Conservation (phyloP, 2,329 filamentous ascomycete species). For the Colletotrichum sp. region DNA sequence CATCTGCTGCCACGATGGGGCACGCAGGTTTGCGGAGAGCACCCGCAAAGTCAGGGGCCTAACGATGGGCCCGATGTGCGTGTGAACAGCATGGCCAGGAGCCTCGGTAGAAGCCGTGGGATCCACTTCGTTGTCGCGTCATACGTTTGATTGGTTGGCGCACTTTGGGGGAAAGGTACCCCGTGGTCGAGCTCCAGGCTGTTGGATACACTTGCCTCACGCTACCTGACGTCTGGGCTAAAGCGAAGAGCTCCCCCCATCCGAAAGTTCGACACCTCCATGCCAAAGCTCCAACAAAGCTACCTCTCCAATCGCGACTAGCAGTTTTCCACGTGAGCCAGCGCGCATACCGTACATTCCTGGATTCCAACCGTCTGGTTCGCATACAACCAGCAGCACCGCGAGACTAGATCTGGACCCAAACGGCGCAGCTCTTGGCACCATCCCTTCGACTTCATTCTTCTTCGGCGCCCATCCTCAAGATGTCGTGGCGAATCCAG, state of each 20-base stretch:
- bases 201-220: neutral
- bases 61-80: neutral
- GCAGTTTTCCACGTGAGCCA: neutral
- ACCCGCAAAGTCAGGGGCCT: neutral
- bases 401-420: neutral
- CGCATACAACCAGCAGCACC: neutral
- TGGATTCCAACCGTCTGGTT: neutral
- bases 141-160: neutral
- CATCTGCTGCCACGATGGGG: neutral
- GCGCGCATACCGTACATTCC: neutral
- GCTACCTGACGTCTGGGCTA: neutral
- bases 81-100: neutral
- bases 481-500: constrained; percentile 24
- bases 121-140: constrained; percentile 3
- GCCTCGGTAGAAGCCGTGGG: constrained; percentile 8
- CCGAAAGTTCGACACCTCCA: neutral
- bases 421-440: neutral
- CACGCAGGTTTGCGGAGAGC: neutral
- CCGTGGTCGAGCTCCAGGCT: neutral
- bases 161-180: neutral
- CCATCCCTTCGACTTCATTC: neutral
- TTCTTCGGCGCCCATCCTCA: neutral
- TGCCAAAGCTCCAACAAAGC: neutral
- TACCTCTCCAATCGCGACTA: neutral
- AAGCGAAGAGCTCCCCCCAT: neutral